These are phyloP conservation scores for Daldinia concentrica DNA, from an alignment of 495 filamentous ascomycete genomes.

Conservation along the genomic window DNA sequence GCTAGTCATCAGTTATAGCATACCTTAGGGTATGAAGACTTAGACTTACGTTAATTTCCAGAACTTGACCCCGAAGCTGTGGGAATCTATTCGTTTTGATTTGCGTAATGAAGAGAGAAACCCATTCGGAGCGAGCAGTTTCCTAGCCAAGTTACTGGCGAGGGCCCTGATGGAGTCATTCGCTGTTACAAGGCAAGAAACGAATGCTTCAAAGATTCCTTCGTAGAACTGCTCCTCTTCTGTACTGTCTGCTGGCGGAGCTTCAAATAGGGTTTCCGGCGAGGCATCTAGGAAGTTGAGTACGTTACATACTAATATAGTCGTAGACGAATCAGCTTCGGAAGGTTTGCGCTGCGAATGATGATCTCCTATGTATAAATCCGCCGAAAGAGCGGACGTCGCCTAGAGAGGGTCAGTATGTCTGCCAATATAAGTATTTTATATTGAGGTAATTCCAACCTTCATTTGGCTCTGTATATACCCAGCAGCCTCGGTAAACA, in stretches of 20 bases:
- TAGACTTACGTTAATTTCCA: constrained; percentile 64
- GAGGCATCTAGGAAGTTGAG: constrained; percentile 62
- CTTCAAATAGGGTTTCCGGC: constrained; percentile 60
- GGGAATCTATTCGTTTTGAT: constrained; percentile 52
- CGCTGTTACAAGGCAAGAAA: constrained; percentile 60
- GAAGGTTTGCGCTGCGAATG: constrained; percentile 51
- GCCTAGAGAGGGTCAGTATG: constrained; percentile 47
- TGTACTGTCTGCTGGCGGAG: constrained; percentile 43
- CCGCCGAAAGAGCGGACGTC: constrained; percentile 52
- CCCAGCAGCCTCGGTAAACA: constrained; percentile 63
- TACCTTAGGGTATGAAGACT: constrained; percentile 1
- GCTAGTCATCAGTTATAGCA: constrained; percentile 32
- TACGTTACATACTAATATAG: constrained; percentile 59
- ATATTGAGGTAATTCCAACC: constrained; percentile 42
- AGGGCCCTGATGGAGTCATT: constrained; percentile 60
- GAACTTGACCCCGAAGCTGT: constrained; percentile 56
- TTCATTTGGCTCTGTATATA: constrained; percentile 65
- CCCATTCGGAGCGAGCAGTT: constrained; percentile 55
- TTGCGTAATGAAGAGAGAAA: constrained; percentile 50
- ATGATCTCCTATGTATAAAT: constrained; percentile 54
- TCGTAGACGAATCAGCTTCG: constrained; percentile 50
- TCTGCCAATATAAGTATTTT: background rate
- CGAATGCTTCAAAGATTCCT: constrained; percentile 59
- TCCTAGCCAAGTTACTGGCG: constrained; percentile 56
- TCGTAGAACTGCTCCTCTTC: constrained; percentile 59